Evolutionary conservation across 1,284 basidiomycete genomes (phyloP).

Genomic region (Cutaneotrichosporon sp.): DNA sequence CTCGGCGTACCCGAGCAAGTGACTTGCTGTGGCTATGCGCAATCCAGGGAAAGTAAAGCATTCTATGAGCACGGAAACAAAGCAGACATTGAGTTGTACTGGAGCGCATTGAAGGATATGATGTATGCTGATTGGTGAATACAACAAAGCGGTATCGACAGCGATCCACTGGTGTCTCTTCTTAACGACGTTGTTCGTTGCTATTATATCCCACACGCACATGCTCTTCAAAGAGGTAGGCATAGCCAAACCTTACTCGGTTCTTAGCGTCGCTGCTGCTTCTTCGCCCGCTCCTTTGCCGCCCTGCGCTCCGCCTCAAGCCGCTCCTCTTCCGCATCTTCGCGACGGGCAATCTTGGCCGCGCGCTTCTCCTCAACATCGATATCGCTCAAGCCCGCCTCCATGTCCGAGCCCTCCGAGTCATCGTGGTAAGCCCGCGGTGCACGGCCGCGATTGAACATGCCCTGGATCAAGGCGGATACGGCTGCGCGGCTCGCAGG

Average conservation of each 20-base stretch:
- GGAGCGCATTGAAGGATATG: slow-evolving; percentile 1
- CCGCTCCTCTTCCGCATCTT: slow-evolving; percentile 39
- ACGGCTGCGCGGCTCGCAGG: slow-evolving; percentile 13
- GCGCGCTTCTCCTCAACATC: slow-evolving; percentile 38
- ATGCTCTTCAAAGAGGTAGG: too few relatives aligned
- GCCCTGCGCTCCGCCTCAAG: slow-evolving; percentile 33
- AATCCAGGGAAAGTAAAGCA: too few relatives aligned
- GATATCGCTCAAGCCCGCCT: slow-evolving; percentile 41
- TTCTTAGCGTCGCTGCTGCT: too few relatives aligned
- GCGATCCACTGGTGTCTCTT: background rate
- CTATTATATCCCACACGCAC: background rate
- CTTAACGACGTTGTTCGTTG: background rate
- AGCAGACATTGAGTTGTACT: too few relatives aligned
- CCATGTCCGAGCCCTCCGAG: slow-evolving; percentile 38
- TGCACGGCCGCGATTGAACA: slow-evolving; percentile 14
- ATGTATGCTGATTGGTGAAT: slow-evolving; percentile 1
- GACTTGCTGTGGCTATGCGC: too few relatives aligned
- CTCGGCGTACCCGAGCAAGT: too few relatives aligned
- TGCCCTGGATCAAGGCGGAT: slow-evolving; percentile 18
- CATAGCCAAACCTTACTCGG: too few relatives aligned
- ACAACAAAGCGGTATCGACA: background rate
- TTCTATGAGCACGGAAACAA: too few relatives aligned
- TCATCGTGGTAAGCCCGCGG: slow-evolving; percentile 20
- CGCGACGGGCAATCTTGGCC: slow-evolving; percentile 33
- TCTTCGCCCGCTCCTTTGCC: slow-evolving; percentile 26